phyloP scores from a whole-genome alignment of 2,329 filamentous ascomycete species.

The Colletotrichum acutatum region DNA sequence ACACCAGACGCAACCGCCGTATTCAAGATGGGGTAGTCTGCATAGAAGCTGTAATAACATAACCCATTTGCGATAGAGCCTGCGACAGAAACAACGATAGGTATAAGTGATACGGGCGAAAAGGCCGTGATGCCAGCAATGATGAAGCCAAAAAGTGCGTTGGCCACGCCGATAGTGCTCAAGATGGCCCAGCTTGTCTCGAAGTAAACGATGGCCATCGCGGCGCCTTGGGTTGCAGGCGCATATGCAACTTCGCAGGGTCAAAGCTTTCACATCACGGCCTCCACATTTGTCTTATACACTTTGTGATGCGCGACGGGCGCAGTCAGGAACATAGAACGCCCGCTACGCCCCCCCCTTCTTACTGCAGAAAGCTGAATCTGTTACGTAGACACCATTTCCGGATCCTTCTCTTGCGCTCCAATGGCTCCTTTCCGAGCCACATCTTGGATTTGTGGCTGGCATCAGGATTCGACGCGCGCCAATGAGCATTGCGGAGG shows the following conservation, averaged over 20 bases:
- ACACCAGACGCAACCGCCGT: constrained; percentile 49
- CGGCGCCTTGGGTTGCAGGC: background rate
- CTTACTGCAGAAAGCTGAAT: background rate
- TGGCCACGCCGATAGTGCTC: constrained; percentile 53
- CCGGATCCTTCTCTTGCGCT: background rate
- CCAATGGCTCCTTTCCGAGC: background rate
- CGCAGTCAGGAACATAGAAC: background rate
- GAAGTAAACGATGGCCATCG: constrained; percentile 44
- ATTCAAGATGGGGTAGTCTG: constrained; percentile 36
- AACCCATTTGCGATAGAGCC: constrained; percentile 53
- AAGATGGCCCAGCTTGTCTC: constrained; percentile 57
- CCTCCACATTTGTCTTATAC: constrained; percentile 12
- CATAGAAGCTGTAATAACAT: constrained; percentile 55
- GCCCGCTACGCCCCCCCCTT: background rate
- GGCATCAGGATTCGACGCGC: background rate
- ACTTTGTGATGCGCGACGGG: background rate
- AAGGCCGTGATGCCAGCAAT: constrained; percentile 52
- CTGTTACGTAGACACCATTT: background rate
- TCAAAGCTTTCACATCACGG: constrained; percentile 1
- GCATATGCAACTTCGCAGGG: background rate
- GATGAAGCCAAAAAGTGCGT: constrained; percentile 50
- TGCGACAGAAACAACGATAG: constrained; percentile 49
- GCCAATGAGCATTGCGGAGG: background rate
- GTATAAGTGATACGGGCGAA: constrained; percentile 50
- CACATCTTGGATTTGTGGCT: constrained; percentile 2